Evolutionary conservation across 805 yeast genomes (phyloP).

Genomic region (Yamadazyma akitaensis): DNA sequence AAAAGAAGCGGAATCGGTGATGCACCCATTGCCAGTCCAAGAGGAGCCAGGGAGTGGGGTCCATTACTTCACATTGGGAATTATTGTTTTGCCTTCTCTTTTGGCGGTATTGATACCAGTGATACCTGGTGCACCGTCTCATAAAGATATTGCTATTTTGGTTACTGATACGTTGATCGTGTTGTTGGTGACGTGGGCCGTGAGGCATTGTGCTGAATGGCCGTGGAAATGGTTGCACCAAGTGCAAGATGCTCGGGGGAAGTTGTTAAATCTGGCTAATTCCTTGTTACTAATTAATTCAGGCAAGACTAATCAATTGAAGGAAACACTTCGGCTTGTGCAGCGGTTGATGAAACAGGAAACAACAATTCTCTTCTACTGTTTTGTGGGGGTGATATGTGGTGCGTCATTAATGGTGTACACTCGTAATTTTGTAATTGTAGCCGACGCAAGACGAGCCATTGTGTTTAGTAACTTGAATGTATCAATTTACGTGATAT

Average conservation of each 20-base stretch:
- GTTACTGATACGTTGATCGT: constrained; percentile 32
- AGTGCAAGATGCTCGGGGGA: constrained; percentile 17
- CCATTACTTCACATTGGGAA: constrained; percentile 18
- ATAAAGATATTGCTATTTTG: constrained; percentile 19
- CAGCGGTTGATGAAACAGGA: constrained; percentile 8
- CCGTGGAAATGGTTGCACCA: constrained; percentile 40
- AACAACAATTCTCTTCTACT: constrained; percentile 19
- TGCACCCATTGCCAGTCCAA: neutral
- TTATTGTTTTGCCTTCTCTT: constrained; percentile 24
- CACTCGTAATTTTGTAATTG: constrained; percentile 23
- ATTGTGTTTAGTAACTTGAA: constrained; percentile 36
- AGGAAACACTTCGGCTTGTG: neutral
- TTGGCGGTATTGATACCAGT: constrained; percentile 24
- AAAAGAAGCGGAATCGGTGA: neutral
- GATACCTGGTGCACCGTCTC: constrained; percentile 12
- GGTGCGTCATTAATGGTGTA: constrained; percentile 28
- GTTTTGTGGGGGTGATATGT: constrained; percentile 24
- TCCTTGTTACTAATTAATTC: constrained; percentile 10
- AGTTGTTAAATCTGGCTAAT: constrained; percentile 16
- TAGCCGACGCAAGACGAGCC: constrained; percentile 23
- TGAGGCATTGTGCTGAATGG: constrained; percentile 36
- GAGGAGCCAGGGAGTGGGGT: neutral
- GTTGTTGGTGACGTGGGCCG: constrained; percentile 29
- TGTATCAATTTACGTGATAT: constrained; percentile 26
- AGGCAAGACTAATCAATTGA: neutral